A percentile compares a stretch with the other conserved stretches of the same genome.
Evolutionary conservation across 208 protist species (phyloP).

Genomic region (Leishmania major): DNA sequence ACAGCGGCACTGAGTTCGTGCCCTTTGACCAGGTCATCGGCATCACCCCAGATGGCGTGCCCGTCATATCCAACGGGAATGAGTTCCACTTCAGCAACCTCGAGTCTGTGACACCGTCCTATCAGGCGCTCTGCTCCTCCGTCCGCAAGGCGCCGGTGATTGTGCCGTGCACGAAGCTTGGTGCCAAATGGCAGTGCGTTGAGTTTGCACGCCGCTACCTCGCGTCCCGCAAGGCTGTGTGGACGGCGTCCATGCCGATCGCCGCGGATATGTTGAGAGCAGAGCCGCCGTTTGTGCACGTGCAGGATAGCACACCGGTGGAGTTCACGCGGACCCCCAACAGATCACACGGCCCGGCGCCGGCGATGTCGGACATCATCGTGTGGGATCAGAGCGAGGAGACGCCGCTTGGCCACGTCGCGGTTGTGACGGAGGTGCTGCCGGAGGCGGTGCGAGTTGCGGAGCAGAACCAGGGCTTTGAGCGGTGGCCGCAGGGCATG

Average conservation of each 20-base stretch:
- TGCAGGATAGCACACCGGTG: conserved; percentile 34
- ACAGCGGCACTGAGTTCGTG: conserved; percentile 48
- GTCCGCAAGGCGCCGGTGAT: conserved; percentile 19
- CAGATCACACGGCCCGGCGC: conserved; percentile 27
- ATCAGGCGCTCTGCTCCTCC: conserved; percentile 44
- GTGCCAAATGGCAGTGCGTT: conserved; percentile 70
- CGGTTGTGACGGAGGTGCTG: conserved; percentile 50
- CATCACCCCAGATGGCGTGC: conserved; percentile 60
- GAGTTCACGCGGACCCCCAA: conserved; percentile 39
- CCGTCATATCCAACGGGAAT: conserved; percentile 76
- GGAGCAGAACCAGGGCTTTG: conserved; percentile 78
- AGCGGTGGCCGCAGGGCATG: conserved; percentile 45
- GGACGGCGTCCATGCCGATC: conserved; percentile 53
- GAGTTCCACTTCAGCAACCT: conserved; percentile 59
- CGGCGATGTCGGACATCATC: conserved; percentile 55
- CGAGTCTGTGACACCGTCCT: conserved; percentile 39
- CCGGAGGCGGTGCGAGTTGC: conserved; percentile 44
- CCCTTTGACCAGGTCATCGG: conserved; percentile 69
- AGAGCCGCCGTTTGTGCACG: conserved; percentile 28
- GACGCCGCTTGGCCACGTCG: conserved; percentile 64
- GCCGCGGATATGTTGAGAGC: conserved; percentile 59
- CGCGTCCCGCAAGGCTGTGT: conserved; percentile 67
- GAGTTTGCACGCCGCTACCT: conserved; percentile 80
- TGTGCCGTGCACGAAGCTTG: conserved; percentile 40
- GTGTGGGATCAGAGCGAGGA: conserved; percentile 55